Conservation (phyloP, 208 protist genomes). For the Trypanosomatidae sp. region DNA sequence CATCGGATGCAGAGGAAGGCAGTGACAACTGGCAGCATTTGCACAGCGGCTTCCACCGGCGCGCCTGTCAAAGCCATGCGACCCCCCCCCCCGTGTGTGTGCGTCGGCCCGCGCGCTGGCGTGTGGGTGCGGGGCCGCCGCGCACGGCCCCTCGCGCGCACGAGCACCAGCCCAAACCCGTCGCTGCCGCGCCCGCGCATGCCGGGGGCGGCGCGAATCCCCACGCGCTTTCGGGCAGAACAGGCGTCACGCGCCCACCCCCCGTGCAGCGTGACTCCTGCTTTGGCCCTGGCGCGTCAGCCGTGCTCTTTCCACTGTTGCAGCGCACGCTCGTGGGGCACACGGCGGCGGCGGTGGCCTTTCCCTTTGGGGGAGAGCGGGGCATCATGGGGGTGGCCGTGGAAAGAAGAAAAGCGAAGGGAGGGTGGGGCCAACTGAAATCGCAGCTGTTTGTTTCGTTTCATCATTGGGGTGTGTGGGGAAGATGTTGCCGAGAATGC, state of each 20-base stretch:
- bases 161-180: not conserved
- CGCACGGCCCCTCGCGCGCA: not conserved
- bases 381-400: slow-evolving; percentile 4
- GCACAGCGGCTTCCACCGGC: not conserved
- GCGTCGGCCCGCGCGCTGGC: not conserved
- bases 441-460: not conserved
- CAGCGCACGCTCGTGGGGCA: slow-evolving; percentile 14
- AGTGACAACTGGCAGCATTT: not conserved
- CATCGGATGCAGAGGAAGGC: not conserved
- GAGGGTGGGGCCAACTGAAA: not conserved
- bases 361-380: slow-evolving; percentile 12
- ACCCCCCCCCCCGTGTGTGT: not conserved
- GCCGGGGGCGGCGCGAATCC: too few relatives aligned
- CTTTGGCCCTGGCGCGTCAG: slow-evolving; percentile 4
- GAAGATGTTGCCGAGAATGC: not conserved
- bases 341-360: slow-evolving; percentile 14
- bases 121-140: not conserved
- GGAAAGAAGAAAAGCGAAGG: not conserved
- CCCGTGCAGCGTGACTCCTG: not conserved
- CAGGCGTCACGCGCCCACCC: slow-evolving; percentile 10
- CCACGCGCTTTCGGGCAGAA: slow-evolving; percentile 11
- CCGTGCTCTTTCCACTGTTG: slow-evolving; percentile 13
- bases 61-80: not conserved
- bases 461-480: not conserved
- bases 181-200: too few relatives aligned